Evolutionary conservation across 495 filamentous ascomycete genomes (phyloP).

Genomic region (Neurospora sp.): DNA sequence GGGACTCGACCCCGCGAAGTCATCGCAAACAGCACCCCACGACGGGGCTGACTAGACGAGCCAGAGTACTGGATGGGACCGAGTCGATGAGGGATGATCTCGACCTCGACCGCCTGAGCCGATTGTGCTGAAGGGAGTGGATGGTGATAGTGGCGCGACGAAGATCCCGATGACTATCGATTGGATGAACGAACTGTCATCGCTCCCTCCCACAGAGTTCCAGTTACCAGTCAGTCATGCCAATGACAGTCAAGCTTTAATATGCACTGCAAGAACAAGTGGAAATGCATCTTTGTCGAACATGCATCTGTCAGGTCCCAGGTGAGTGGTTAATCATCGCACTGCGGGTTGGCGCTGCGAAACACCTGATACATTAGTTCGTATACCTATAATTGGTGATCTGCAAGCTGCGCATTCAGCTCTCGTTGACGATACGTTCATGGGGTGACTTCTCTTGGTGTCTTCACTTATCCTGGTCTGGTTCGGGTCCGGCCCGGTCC

Average conservation of each 20-base stretch:
- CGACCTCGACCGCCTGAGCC: background rate
- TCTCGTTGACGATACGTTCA: background rate
- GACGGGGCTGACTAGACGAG: background rate
- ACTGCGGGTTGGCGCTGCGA: background rate
- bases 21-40: background rate
- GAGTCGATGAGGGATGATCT: background rate
- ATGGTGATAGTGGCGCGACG: background rate
- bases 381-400: background rate
- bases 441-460: background rate
- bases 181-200: background rate
- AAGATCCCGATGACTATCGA: background rate
- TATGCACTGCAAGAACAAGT: background rate
- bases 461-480: background rate
- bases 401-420: background rate
- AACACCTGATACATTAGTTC: background rate
- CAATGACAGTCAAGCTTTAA: background rate
- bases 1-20: background rate
- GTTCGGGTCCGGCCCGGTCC: background rate
- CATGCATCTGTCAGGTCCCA: background rate
- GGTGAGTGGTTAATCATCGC: background rate
- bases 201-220: background rate
- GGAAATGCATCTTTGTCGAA: background rate
- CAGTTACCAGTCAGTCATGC: background rate
- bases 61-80: background rate
- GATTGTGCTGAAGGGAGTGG: background rate